Base-by-base conservation (phyloP, 2,329 filamentous ascomycete genomes). In the Mycosphaerella arachidis region DNA sequence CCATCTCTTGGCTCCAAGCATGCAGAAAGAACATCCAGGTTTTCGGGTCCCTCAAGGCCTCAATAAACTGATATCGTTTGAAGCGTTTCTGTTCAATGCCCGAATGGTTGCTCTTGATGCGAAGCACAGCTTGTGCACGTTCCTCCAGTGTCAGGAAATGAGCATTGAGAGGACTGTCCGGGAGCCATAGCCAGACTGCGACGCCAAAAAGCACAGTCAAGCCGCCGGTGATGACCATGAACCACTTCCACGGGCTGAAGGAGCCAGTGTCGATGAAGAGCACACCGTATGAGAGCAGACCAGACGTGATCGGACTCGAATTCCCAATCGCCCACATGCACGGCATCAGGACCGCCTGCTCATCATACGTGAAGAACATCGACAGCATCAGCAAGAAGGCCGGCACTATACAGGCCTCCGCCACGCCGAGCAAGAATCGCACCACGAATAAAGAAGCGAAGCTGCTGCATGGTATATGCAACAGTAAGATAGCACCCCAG, bases 1-100 rank as follows among this genome's bases (percentile, higher is more conserved):
- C 71, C 56, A 78, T 72, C 65, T 78, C 76, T 46, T 77, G 71
- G 1, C 67, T 70, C 71, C 70, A 74, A 6, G 72, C 66, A 33
- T 73, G 71, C 16, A 71, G 24, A 63, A 74, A 74, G 64, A 74
- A 74, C 3, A 75, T 62, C 72, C 72, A 75, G 4, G 72, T 72
- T 53, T 74, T 74, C 1, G 63, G 66, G 24, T 75, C 72, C 55
- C 63, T 65, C 9, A 75, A 51, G 6, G 71, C 72, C 53, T 74
- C 72, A 16, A 71, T 55, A 55, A 75, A 70, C 57, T 70, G 71
- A n/a, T 70, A 66, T 55, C 59, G 68, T 55, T 76, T 75, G 57
- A 75, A 75, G 1, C 59, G 64, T 63, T 75, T 73, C 56, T 72
- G 70, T 46, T 75, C 73, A 29, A 75, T 75, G 9, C 74, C 73